phyloP scores from a whole-genome alignment of 75 land plant genomes.

The Picea sitchensis region DNA sequence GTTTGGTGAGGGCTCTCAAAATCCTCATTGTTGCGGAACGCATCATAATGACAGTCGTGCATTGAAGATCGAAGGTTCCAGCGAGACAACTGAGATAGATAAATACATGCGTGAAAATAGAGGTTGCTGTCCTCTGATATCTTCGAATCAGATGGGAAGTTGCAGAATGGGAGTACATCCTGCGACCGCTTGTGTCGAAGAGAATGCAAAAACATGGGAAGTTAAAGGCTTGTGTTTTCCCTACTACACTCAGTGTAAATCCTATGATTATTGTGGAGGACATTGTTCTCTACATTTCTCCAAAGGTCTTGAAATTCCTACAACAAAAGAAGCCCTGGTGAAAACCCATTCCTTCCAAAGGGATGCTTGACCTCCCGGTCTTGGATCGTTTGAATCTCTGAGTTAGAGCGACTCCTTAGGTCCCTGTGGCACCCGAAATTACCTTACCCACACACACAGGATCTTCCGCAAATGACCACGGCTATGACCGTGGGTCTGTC shows the following conservation, averaged over 20 bases:
- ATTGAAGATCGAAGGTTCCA: slow-evolving; percentile 34
- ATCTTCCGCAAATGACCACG: too few species aligned
- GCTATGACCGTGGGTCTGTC: too few species aligned
- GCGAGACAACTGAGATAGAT: slow-evolving; percentile 31
- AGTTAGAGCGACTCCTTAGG: too few species aligned
- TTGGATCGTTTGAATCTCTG: too few species aligned
- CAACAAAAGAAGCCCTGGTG: too few species aligned
- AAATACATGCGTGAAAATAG: slow-evolving; percentile 31
- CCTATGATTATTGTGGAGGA: slow-evolving; percentile 89
- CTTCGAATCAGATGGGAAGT: slow-evolving; percentile 91
- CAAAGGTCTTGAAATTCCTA: slow-evolving; percentile 29
- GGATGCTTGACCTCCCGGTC: too few species aligned
- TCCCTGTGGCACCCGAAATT: too few species aligned
- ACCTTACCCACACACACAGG: too few species aligned
- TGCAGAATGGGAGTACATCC: slow-evolving; percentile 78
- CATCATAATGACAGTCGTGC: slow-evolving; percentile 45
- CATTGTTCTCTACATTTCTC: slow-evolving; percentile 69
- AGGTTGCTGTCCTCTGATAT: slow-evolving; percentile 26
- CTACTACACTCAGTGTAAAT: slow-evolving; percentile 78
- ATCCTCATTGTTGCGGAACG: slow-evolving; percentile 68
- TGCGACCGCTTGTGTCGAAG: slow-evolving; percentile 66
- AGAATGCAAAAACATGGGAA: slow-evolving; percentile 83
- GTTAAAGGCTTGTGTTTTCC: slow-evolving; percentile 76
- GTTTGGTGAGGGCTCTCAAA: slow-evolving; percentile 45
- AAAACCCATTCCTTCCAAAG: too few species aligned